Base-by-base conservation (phyloP, 2,329 filamentous ascomycete species). In the Zasmidium cellare region DNA sequence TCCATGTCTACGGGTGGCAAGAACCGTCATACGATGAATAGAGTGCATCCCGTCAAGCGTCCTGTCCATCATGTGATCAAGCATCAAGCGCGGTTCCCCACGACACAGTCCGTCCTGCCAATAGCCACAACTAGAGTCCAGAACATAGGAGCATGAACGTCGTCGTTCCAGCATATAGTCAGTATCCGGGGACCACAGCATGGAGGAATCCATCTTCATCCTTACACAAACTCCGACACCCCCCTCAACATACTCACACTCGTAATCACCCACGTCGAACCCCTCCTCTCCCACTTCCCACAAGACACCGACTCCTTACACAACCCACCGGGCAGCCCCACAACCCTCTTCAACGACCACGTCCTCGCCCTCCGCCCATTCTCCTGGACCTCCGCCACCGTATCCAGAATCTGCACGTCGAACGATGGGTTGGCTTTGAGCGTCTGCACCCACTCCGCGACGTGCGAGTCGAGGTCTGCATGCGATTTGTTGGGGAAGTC, bases 351-450 rank as follows among this genome's bases (percentile, higher is more conserved):
- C 16, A 53, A 46, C 14, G 20, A 25, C 51, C 51, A 53, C 20
- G 24, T 24, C 23, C 45, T 46, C 5, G 51, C 51, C 19, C 44
- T 53, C 51, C 24, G n/a, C n/a, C 51, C 51, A n/a, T 53, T 53
- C 41, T 24, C 44, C 24, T 53, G 25, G 6, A 53, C 38, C n/a
- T 53, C 41, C 3, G 45, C 51, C 22, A 53, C 51, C 24, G 38
- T 53, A 22, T 53, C 51, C 3, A 53, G 20, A 9, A 53, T 24
- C 6, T 53, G 22, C n/a, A 31, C 23, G 16, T 24, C 20, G 20
- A 46, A 53, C 7, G 23, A n/a, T 5, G 51, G 51, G 20, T 46
- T 53, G 9, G 6, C 23, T 25, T 46, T 53, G 9, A 53, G 41
- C 51, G 45, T 31, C 22, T 51, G 22, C 12, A 28, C 14, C 46